Base-by-base conservation (phyloP, 140 eudicot species). In the Ambrosia hybrid region DNA sequence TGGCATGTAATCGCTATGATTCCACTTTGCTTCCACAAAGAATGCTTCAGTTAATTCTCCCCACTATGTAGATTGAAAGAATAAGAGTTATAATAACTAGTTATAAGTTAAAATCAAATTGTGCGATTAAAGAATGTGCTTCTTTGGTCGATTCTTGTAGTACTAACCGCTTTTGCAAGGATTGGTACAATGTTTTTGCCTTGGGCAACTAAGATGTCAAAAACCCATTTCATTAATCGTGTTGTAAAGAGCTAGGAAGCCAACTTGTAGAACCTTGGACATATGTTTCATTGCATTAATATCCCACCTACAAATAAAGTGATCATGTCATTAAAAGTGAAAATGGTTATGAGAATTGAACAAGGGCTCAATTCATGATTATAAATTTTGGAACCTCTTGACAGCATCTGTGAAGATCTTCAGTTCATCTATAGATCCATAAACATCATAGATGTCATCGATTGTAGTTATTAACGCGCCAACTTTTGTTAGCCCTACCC, bases 101-200 rank as follows among this genome's bases (percentile, higher is more conserved):
- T 21, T 21, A 21, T 21, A 21, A 21, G 26, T 1, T 38, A 38
- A 1, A 38, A 2, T 38, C 45, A 38, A 38, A 4, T 2, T 3
- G 8, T 7, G 8, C 9, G 46, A 39, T 39, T 4, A 39, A 39
- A 39, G 8, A 39, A 39, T 39, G 46, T 39, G 46, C 8, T 39
- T 39, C 46, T 39, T 39, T 39, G 7, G 4, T 39, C 8, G 7
- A 4, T 39, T 39, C 46, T 39, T 39, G 46, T 39, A 39, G 45
- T 39, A 39, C 67, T 61, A 34, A 61, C 67, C 67, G n/a, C 67
- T 61, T 61, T 13, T 61, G 17, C 46, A 34, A 61, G 46, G 49
- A 5, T 4, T 9, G 67, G 67, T 34, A 61, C 5, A 11, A 13
- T 36, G 67, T 61, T 61, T 61, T 4, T 61, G 13, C 49, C 21